Evolutionary conservation across 208 protist species (phyloP).

Genomic region (Entamoeba histolytica): DNA sequence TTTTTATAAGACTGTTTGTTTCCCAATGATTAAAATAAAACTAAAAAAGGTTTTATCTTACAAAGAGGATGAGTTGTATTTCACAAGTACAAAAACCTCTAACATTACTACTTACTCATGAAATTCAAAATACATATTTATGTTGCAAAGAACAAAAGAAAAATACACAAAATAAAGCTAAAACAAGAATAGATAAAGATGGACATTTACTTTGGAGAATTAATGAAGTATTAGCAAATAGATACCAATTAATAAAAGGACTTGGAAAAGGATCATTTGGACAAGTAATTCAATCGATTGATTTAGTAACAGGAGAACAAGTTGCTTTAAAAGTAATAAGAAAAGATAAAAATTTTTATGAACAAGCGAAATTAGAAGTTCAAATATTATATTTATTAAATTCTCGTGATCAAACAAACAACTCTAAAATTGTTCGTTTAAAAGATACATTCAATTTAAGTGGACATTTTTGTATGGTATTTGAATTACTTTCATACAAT

Average conservation of each 20-base stretch:
- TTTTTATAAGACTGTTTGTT: no score
- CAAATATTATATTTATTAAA: constrained; percentile 19
- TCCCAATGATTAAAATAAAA: no score
- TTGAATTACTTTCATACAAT: constrained; percentile 58
- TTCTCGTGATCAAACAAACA: not conserved
- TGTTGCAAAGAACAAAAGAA: not conserved
- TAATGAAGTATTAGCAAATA: not conserved
- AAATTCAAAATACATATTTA: not conserved
- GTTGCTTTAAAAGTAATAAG: constrained; percentile 33
- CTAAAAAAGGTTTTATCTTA: no score
- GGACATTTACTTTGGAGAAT: not conserved
- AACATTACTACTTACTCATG: not conserved
- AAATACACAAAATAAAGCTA: not conserved
- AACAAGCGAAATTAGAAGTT: constrained; percentile 28
- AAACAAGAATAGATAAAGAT: not conserved
- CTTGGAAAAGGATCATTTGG: constrained; percentile 62
- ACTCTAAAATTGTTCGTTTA: constrained; percentile 13
- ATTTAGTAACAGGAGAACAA: not conserved
- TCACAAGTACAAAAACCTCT: not conserved
- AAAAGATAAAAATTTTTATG: constrained; percentile 31
- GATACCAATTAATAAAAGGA: not conserved
- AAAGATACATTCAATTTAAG: constrained; percentile 24
- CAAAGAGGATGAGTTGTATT: no score
- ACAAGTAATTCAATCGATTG: constrained; percentile 49
- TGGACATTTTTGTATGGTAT: constrained; percentile 42